A percentile compares a stretch with the other conserved stretches of the same genome.
Evolutionary conservation across 2,329 filamentous ascomycete species (phyloP).

Genomic region (Curvularia eragrostidis): DNA sequence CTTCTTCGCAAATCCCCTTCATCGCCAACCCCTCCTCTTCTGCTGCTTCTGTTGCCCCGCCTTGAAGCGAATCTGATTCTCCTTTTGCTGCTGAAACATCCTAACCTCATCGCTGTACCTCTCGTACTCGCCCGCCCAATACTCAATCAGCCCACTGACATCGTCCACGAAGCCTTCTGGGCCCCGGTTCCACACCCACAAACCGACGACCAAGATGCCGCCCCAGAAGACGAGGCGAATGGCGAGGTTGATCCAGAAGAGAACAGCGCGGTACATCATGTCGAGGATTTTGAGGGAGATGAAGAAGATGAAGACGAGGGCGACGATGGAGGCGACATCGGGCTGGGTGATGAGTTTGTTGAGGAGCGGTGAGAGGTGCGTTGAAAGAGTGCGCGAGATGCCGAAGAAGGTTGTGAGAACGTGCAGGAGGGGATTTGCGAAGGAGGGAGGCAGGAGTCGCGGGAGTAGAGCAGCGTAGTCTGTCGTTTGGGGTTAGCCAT

Average conservation of each 20-base stretch:
- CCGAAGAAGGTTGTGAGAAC: slow-evolving; percentile 38
- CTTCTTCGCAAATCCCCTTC: background rate
- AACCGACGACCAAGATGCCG: slow-evolving; percentile 59
- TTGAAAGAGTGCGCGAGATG: slow-evolving; percentile 36
- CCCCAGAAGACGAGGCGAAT: slow-evolving; percentile 71
- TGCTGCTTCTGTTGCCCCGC: slow-evolving; percentile 28
- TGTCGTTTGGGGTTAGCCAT: slow-evolving; percentile 27
- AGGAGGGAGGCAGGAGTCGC: slow-evolving; percentile 41
- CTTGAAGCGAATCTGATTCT: slow-evolving; percentile 35
- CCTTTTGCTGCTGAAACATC: slow-evolving; percentile 32
- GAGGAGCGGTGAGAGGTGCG: slow-evolving; percentile 42
- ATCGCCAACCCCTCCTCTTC: slow-evolving; percentile 23
- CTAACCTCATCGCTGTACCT: slow-evolving; percentile 43
- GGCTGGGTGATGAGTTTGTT: slow-evolving; percentile 43
- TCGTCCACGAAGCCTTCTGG: slow-evolving; percentile 70
- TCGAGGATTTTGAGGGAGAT: slow-evolving; percentile 69
- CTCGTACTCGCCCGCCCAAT: slow-evolving; percentile 51
- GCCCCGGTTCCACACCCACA: slow-evolving; percentile 68
- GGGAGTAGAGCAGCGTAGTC: slow-evolving; percentile 43
- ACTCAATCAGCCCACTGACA: slow-evolving; percentile 46
- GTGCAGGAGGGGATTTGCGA: slow-evolving; percentile 41
- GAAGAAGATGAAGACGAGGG: slow-evolving; percentile 68
- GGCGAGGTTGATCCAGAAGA: slow-evolving; percentile 77
- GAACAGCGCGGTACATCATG: slow-evolving; percentile 73
- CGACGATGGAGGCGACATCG: slow-evolving; percentile 59